Base-by-base conservation (phyloP, 73 alveolate genomes). In the Blepharisma stoltei region DNA sequence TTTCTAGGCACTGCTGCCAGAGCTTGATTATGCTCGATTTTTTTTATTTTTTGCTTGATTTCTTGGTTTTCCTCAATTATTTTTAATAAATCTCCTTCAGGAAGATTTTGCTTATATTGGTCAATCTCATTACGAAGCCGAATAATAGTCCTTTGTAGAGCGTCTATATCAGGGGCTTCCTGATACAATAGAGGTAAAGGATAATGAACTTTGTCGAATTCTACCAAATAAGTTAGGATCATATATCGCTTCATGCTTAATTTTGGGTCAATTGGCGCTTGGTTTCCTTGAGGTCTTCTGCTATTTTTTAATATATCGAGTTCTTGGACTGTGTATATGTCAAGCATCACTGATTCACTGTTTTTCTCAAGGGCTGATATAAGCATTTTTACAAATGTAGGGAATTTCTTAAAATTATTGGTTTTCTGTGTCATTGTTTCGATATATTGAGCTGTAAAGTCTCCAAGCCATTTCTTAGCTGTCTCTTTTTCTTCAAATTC, bases 191-290 rank as follows among this genome's bases (percentile, higher is more conserved):
- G 71, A 7, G 96, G 91, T 7, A 89, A 71, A 6, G 96, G 96
- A 75, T 89, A 89, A 73, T 89, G 96, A 25, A 89, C 96, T 66
- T 83, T 82, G 53, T 89, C 96, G 54, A 84, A 78, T 43, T 89
- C 94, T 6, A 67, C 86, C 6, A 54, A 32, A 71, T 85, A 83
- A 37, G 94, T 89, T 6, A 89, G 76, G 48, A 89, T 89, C 54
- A 89, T 41, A 55, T 87, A 89, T 41, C 96, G 55, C 81, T 89
- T 89, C 9, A 53, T n/a, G 14, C 11, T n/a, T 7, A 69, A 53
- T 25, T 69, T 69, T 60, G 73, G 73, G 5, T 60, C 41, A 32
- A 32, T 32, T 32, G 41, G 41, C 3, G 41, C 41, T 32, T 0
- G 41, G 3, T 32, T 32, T 32, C 41, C 41, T 32, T 32, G 41